These are phyloP conservation scores for Ogataea zsoltii DNA, from an alignment of 805 yeast species.

Conservation along the genomic window DNA sequence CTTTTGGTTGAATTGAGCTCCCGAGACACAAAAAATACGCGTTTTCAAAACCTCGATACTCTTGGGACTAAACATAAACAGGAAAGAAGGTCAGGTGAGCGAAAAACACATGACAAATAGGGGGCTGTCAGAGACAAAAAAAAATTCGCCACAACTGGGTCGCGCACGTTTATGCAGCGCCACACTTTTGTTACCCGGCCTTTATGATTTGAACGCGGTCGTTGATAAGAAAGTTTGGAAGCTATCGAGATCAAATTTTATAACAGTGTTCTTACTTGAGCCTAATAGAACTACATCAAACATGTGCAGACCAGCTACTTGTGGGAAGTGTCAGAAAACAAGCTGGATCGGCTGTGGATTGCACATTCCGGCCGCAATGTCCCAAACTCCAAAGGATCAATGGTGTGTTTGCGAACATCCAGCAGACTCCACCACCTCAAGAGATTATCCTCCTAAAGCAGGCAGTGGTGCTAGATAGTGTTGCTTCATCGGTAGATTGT, in stretches of 20 bases:
- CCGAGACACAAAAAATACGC: too few relatives aligned
- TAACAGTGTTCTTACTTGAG: too few relatives aligned
- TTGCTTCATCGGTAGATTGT: too few relatives aligned
- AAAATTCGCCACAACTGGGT: not conserved
- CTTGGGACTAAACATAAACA: not conserved
- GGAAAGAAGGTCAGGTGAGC: slow-evolving; percentile 20
- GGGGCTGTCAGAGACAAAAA: slow-evolving; percentile 1
- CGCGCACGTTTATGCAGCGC: too few relatives aligned
- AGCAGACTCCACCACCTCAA: slow-evolving; percentile 25
- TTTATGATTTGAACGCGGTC: too few relatives aligned
- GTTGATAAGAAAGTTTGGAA: too few relatives aligned
- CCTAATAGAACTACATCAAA: not conserved
- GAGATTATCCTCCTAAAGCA: slow-evolving; percentile 39
- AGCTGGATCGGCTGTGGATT: slow-evolving; percentile 50
- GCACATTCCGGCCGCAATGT: slow-evolving; percentile 45
- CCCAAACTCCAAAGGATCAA: slow-evolving; percentile 33
- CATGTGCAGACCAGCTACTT: slow-evolving; percentile 40
- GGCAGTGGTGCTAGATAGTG: slow-evolving; percentile 29
- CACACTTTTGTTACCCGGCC: too few relatives aligned
- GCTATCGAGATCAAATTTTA: too few relatives aligned
- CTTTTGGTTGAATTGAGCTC: too few relatives aligned
- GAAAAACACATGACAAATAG: slow-evolving; percentile 19
- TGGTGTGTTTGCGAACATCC: slow-evolving; percentile 40
- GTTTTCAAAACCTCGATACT: too few relatives aligned
- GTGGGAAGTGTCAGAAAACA: slow-evolving; percentile 33